Percentiles rank a stretch among this genome's conserved stretches.
Conservation (phyloP, 78 protist species). For the Trichosphaerium sp. region DNA sequence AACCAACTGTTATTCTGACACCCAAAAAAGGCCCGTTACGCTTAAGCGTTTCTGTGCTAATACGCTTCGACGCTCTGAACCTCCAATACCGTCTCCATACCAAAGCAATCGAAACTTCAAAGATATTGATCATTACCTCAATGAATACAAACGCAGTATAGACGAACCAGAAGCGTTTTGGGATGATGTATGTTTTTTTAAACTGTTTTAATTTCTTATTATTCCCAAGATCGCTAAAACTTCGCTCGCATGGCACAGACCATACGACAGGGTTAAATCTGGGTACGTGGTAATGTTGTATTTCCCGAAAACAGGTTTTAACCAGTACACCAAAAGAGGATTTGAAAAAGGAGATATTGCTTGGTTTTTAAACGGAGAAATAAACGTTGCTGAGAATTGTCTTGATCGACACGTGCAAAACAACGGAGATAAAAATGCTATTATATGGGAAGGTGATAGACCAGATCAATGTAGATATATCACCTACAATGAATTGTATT, state of each 20-base stretch:
- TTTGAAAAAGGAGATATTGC: conserved; percentile 52
- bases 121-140: not conserved
- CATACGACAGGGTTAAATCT: conserved; percentile 16
- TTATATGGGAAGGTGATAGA: conserved; percentile 52
- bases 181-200: conserved; percentile 4
- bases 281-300: conserved; percentile 4
- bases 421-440: conserved; percentile 58
- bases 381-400: conserved; percentile 72
- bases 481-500: conserved; percentile 35
- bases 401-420: conserved; percentile 64
- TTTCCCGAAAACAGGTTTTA: not conserved
- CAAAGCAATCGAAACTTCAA: too few species aligned
- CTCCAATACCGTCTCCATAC: too few species aligned
- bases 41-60: too few species aligned
- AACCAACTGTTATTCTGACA: too few species aligned
- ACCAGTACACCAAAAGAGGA: not conserved
- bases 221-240: conserved; percentile 5
- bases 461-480: not conserved
- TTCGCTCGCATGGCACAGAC: conserved; percentile 36
- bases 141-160: not conserved
- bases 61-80: too few species aligned
- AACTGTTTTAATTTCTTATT: not conserved
- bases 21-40: too few species aligned
- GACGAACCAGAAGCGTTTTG: conserved; percentile 36
- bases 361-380: conserved; percentile 74